phyloP scores from a whole-genome alignment of 1,284 basidiomycete species.

The Puccinia novopanici region DNA sequence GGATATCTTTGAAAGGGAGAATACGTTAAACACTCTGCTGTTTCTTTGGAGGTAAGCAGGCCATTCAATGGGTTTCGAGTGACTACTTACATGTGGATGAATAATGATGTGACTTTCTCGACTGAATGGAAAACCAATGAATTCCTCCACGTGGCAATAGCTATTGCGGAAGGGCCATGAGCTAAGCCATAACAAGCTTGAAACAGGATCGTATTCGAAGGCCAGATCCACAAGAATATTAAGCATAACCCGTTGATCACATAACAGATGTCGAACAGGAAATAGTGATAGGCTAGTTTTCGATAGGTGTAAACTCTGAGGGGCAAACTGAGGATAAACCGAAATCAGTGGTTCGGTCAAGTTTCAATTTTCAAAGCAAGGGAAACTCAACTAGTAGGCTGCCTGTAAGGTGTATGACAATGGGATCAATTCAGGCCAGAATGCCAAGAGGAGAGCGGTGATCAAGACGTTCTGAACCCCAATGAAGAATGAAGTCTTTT shows the following conservation, averaged over 20 bases:
- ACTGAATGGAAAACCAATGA: slow-evolving; percentile 58
- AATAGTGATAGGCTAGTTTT: slow-evolving; percentile 56
- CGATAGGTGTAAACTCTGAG: slow-evolving; percentile 56
- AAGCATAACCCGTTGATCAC: slow-evolving; percentile 56
- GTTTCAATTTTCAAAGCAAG: neutral
- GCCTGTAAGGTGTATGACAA: slow-evolving; percentile 56
- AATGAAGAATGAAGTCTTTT: slow-evolving; percentile 56
- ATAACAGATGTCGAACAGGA: slow-evolving; percentile 57
- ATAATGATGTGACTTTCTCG: slow-evolving; percentile 58
- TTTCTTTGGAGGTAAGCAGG: too few species aligned
- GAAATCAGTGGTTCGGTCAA: neutral
- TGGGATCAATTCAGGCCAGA: slow-evolving; percentile 56
- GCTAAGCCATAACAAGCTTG: slow-evolving; percentile 57
- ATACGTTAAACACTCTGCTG: slow-evolving; percentile 36
- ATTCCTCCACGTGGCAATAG: slow-evolving; percentile 59
- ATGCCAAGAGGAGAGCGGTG: slow-evolving; percentile 56
- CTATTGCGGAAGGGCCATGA: slow-evolving; percentile 54
- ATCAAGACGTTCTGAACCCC: slow-evolving; percentile 57
- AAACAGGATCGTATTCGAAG: slow-evolving; percentile 55
- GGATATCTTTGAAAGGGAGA: slow-evolving; percentile 38
- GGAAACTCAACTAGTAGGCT: slow-evolving; percentile 51
- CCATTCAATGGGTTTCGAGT: neutral
- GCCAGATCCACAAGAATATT: slow-evolving; percentile 57
- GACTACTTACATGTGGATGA: slow-evolving; percentile 57
- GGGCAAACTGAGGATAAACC: slow-evolving; percentile 52